Evolutionary conservation across 2,329 filamentous ascomycete genomes (phyloP).

Genomic region (Xylaria sp.): DNA sequence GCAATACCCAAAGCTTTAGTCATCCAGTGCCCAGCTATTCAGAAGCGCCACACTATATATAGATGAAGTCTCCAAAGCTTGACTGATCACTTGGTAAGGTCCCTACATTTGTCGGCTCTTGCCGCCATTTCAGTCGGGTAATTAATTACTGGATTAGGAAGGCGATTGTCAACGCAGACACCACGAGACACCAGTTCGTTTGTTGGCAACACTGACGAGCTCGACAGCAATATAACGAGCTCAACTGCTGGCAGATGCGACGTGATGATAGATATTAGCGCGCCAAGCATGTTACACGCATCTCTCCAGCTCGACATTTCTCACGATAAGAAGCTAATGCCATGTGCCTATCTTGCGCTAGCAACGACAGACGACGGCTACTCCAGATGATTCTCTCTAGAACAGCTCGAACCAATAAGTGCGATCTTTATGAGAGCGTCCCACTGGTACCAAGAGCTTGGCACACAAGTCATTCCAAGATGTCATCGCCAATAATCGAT

Average conservation of each 20-base stretch:
- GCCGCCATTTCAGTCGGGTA: slow-evolving; percentile 18
- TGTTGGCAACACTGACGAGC: slow-evolving; percentile 18
- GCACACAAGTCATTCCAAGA: slow-evolving; percentile 24
- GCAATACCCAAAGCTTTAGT: slow-evolving; percentile 12
- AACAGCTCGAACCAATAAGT: slow-evolving; percentile 10
- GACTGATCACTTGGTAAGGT: slow-evolving; percentile 27
- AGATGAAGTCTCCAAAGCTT: slow-evolving; percentile 7
- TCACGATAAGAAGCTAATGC: slow-evolving; percentile 21
- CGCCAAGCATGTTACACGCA: slow-evolving; percentile 23
- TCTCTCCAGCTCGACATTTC: slow-evolving; percentile 23
- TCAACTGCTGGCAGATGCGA: slow-evolving; percentile 29
- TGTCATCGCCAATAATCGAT: slow-evolving; percentile 23
- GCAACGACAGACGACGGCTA: slow-evolving; percentile 6
- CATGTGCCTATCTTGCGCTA: slow-evolving; percentile 17
- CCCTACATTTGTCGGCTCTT: slow-evolving; percentile 15
- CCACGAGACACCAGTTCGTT: slow-evolving; percentile 34
- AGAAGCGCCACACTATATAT: slow-evolving; percentile 5
- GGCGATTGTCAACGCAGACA: slow-evolving; percentile 30
- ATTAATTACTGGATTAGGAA: slow-evolving; percentile 36
- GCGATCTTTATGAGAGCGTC: slow-evolving; percentile 1
- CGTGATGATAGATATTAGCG: slow-evolving; percentile 30
- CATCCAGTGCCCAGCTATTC: slow-evolving; percentile 5
- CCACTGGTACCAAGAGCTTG: slow-evolving; percentile 20
- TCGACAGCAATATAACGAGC: slow-evolving; percentile 15
- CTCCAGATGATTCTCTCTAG: slow-evolving; percentile 2